Base-by-base conservation (phyloP, 306 rosid genomes). In the Macrotyloma uniflorum region DNA sequence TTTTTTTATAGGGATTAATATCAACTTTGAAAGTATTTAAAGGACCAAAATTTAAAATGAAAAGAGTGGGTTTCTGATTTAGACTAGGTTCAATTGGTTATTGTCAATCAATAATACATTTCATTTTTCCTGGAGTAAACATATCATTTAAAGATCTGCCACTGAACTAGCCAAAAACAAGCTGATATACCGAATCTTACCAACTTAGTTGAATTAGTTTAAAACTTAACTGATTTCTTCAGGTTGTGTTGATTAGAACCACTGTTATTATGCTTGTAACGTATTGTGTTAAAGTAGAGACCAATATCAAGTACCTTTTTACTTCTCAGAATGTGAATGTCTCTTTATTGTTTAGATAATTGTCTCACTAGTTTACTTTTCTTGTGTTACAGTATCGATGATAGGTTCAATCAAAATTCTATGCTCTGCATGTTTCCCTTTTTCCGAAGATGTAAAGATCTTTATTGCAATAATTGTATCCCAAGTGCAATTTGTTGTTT, bases 341-440 rank as follows among this genome's bases (percentile, higher is more conserved):
- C 38, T 62, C 77, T 46, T 51, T 38, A 12, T 58, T 28, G 33
- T 74, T 69, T 68, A 38, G 64, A 75, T 78, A 38, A 53, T 65
- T 55, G 42, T 67, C 70, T 81, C 16, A 81, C 32, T 75, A 58
- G 26, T 35, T 35, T 36, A 43, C 20, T 53, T 77, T 62, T 28
- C 61, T 62, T 59, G 76, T 51, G 66, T 81, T 85, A 76, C 90
- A 84, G 90, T 58, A 67, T 74, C 65, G 28, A 47, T 66, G 16
- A 66, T 46, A 70, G 82, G 79, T 81, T 30, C 76, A 65, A 30
- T 61, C 18, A 24, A 68, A 72, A 38, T 77, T 55, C 67, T 72
- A 63, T 75, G 73, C 73, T 16, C 32, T 26, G 67, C 79, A 18
- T 65, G 63, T 68, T 82, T 76, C 82, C 72, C 76, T 62, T 73